A percentile compares a stretch with the other conserved stretches of the same genome.
These are phyloP conservation scores for Nigrospora oryzae DNA, from an alignment of 2,329 filamentous ascomycete genomes.

Conservation along the genomic window DNA sequence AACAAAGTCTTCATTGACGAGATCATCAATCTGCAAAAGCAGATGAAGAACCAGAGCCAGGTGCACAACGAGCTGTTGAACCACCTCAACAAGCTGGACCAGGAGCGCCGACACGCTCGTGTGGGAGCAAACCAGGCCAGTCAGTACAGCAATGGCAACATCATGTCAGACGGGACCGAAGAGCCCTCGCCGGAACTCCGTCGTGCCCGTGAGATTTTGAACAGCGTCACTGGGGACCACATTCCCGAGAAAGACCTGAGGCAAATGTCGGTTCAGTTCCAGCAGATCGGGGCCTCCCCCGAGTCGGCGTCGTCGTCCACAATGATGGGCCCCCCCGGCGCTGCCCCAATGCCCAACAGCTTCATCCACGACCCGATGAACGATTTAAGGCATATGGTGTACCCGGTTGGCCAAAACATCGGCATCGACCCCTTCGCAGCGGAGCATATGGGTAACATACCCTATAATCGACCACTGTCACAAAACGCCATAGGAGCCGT, in stretches of 20 bases:
- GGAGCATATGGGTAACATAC: conserved; percentile 90
- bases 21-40: conserved; percentile 51
- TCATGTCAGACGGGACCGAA: conserved; percentile 36
- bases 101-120: conserved; percentile 32
- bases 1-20: conserved; percentile 56
- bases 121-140: conserved; percentile 26
- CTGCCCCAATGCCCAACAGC: conserved; percentile 27
- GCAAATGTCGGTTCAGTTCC: conserved; percentile 41
- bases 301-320: conserved; percentile 40
- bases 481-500: conserved; percentile 31
- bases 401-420: conserved; percentile 82
- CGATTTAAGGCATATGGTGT: conserved; percentile 63
- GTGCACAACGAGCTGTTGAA: conserved; percentile 49
- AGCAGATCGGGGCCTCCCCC: conserved; percentile 41
- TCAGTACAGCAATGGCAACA: conserved; percentile 25
- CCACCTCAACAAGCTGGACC: conserved; percentile 41
- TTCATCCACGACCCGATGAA: conserved; percentile 46
- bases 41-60: conserved; percentile 49
- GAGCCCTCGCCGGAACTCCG: conserved; percentile 42
- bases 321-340: conserved; percentile 48
- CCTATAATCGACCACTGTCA: conserved; percentile 67
- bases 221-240: conserved; percentile 41
- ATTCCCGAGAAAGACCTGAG: conserved; percentile 47
- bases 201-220: conserved; percentile 47
- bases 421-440: conserved; percentile 93